phyloP scores from a whole-genome alignment of 106 monocot genomes.

The Amphibolis antarctica region DNA sequence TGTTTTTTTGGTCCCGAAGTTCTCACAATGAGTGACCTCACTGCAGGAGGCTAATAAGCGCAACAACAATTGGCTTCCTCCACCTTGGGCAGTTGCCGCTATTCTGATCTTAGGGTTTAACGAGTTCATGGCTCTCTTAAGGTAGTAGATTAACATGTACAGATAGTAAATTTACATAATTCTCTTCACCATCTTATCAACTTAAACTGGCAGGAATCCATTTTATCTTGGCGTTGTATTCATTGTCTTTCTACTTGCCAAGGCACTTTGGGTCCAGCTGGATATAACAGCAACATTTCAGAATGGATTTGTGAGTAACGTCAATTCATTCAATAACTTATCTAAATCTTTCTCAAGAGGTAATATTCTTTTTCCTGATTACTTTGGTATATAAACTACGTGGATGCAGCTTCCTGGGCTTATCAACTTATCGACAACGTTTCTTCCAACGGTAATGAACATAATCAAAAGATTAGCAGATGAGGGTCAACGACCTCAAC shows the following conservation, averaged over 20 bases:
- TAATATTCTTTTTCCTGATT: neutral
- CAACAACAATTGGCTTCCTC: conserved; percentile 90
- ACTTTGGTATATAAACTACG: neutral
- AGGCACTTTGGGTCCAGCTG: conserved; percentile 43
- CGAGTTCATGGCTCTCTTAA: conserved; percentile 59
- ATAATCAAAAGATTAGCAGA: conserved; percentile 34
- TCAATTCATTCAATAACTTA: neutral
- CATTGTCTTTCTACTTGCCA: conserved; percentile 31
- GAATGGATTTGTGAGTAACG: conserved; percentile 45
- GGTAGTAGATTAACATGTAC: conserved; percentile 16
- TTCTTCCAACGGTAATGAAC: conserved; percentile 38
- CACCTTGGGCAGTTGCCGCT: conserved; percentile 74
- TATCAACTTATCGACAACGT: conserved; percentile 35
- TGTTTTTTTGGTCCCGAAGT: too few species aligned
- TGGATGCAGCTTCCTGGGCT: conserved; percentile 46
- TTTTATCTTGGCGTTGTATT: conserved; percentile 42
- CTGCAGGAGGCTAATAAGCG: conserved; percentile 75
- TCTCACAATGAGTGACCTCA: neutral
- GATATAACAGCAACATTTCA: conserved; percentile 42
- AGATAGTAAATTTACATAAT: neutral
- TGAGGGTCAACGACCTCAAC: conserved; percentile 14
- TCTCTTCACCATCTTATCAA: neutral
- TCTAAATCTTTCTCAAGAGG: neutral
- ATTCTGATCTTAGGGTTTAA: conserved; percentile 64
- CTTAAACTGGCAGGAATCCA: conserved; percentile 41